Percentiles rank a stretch among this genome's conserved stretches.
These are phyloP conservation scores for Sisymbrium irio DNA, from an alignment of 345 rosid species.

Conservation along the genomic window DNA sequence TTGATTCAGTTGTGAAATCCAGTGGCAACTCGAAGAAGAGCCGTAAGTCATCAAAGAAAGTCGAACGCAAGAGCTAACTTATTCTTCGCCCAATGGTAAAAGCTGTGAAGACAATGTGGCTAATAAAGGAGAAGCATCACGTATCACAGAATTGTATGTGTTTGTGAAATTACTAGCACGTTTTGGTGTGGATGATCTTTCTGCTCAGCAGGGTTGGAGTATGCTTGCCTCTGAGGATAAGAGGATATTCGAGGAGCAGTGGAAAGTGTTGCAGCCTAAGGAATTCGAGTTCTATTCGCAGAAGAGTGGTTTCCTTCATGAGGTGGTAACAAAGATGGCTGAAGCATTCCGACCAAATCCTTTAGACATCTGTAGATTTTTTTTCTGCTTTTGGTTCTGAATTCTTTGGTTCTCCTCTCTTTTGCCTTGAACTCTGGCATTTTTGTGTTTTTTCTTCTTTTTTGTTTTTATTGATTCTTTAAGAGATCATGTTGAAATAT, in stretches of 20 bases:
- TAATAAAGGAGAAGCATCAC: neutral
- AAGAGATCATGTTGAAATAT: slow-evolving; percentile 21
- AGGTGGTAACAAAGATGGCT: slow-evolving; percentile 19
- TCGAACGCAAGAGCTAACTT: slow-evolving; percentile 16
- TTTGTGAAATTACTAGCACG: neutral
- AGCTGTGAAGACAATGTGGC: neutral
- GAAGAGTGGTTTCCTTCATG: slow-evolving; percentile 31
- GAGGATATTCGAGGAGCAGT: slow-evolving; percentile 32
- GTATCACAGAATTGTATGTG: neutral
- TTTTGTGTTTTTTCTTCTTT: neutral
- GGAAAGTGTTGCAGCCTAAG: slow-evolving; percentile 16
- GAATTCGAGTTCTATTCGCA: slow-evolving; percentile 16
- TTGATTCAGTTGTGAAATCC: slow-evolving; percentile 14
- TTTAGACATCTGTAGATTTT: neutral
- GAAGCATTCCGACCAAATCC: slow-evolving; percentile 7
- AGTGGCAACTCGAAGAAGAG: neutral
- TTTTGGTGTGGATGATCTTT: slow-evolving; percentile 32
- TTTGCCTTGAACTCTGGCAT: slow-evolving; percentile 4
- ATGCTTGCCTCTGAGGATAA: slow-evolving; percentile 17
- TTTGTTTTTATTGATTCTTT: slow-evolving; percentile 4
- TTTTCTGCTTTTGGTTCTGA: neutral
- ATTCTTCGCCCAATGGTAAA: slow-evolving; percentile 8
- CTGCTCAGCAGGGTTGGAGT: slow-evolving; percentile 26
- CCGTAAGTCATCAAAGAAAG: slow-evolving; percentile 4
- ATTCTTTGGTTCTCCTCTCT: too few relatives aligned